phyloP scores from a whole-genome alignment of 352 stramenopile species.

The Nothophytophthora sp. region DNA sequence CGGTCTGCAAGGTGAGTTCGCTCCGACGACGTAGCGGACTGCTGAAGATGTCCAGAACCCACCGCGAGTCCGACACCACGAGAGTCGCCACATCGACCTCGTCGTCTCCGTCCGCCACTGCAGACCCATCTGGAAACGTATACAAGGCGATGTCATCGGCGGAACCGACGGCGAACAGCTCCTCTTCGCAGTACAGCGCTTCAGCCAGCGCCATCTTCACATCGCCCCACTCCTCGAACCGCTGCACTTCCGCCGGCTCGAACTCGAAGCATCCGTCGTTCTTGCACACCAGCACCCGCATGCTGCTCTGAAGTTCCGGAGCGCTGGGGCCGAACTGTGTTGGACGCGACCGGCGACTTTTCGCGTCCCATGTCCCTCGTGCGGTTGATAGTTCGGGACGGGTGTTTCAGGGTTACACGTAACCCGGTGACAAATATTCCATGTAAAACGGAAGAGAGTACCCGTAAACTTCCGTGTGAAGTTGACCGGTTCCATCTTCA shows the following conservation, averaged over 20 bases:
- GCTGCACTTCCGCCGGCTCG: constrained; percentile 36
- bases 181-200: constrained; percentile 70
- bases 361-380: too few species aligned
- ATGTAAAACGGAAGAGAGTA: too few species aligned
- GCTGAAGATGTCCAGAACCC: constrained; percentile 80
- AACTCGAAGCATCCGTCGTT: constrained; percentile 83
- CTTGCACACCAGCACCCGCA: constrained; percentile 76
- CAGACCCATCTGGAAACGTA: constrained; percentile 38
- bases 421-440: too few species aligned
- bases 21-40: constrained; percentile 48
- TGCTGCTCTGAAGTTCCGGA: too few species aligned
- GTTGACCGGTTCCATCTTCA: too few species aligned
- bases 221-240: constrained; percentile 33
- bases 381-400: too few species aligned
- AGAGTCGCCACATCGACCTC: constrained; percentile 21
- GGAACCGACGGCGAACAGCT: constrained; percentile 66
- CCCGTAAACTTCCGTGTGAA: too few species aligned
- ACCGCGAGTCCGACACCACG: constrained; percentile 48
- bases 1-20: constrained; percentile 57
- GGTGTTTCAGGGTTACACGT: too few species aligned
- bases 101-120: constrained; percentile 28
- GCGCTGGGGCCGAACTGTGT: too few species aligned
- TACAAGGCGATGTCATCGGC: constrained; percentile 64
- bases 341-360: too few species aligned
- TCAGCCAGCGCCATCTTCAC: constrained; percentile 63